These are phyloP conservation scores for Trichophyton equinum DNA, from an alignment of 2,329 filamentous ascomycete species.

Conservation along the genomic window DNA sequence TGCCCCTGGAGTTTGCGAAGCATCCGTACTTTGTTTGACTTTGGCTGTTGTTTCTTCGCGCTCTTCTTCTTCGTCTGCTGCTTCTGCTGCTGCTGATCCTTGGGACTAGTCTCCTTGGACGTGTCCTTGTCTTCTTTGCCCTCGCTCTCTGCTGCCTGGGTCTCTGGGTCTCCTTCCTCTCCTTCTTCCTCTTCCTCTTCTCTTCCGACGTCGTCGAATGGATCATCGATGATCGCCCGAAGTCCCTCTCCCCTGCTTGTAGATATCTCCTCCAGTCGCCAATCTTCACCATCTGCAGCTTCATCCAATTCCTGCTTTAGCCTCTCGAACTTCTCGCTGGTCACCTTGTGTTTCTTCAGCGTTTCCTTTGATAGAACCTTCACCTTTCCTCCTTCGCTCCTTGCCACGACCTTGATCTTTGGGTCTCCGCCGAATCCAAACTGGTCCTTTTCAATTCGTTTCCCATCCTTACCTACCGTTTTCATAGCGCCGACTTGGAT, in stretches of 20 bases:
- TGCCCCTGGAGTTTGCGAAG: slow-evolving; percentile 11
- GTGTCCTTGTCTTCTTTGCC: neutral
- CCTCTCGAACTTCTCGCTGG: slow-evolving; percentile 54
- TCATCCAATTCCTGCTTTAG: slow-evolving; percentile 56
- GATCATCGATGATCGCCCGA: slow-evolving; percentile 52
- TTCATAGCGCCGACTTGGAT: slow-evolving; percentile 47
- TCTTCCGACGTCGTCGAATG: slow-evolving; percentile 39
- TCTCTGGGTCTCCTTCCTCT: neutral
- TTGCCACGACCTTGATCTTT: slow-evolving; percentile 38
- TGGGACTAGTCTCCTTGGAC: slow-evolving; percentile 9
- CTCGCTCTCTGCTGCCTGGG: neutral
- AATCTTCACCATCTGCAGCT: slow-evolving; percentile 57
- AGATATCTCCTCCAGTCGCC: slow-evolving; percentile 72
- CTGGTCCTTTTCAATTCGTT: slow-evolving; percentile 44
- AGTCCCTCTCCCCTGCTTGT: slow-evolving; percentile 53
- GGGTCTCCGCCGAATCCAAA: slow-evolving; percentile 41
- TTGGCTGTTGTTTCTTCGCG: slow-evolving; percentile 17
- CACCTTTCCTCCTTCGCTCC: slow-evolving; percentile 50
- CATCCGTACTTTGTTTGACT: slow-evolving; percentile 11
- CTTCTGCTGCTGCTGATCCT: slow-evolving; percentile 14
- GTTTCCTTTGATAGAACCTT: slow-evolving; percentile 53
- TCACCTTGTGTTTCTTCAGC: slow-evolving; percentile 54
- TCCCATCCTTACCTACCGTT: slow-evolving; percentile 43
- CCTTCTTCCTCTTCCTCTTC: slow-evolving; percentile 18
- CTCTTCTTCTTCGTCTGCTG: slow-evolving; percentile 14